Evolutionary conservation across 768 basidiomycete species (phyloP), one percentile per base, ranked within the genome.

Genomic region (Psilocybe cyanescens): DNA sequence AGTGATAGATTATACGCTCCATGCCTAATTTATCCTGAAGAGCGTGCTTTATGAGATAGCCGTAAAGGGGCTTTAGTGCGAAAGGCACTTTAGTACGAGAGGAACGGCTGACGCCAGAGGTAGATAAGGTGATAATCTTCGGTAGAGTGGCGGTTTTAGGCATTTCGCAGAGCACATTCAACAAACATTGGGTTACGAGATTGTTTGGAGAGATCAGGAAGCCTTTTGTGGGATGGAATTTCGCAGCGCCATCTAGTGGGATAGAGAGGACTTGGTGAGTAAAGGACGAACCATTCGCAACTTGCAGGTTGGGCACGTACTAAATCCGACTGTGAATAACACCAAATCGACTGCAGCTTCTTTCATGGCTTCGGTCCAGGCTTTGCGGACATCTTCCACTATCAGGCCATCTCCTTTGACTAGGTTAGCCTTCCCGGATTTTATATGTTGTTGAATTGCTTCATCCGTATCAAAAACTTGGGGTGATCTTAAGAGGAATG

Each of bases 11-110:
- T 2, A 80, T 72, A 31, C 82, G 77, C 72, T 91, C 90, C 55
- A 75, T 73, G 4, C 83, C 86, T 39, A 83, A 52, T 68, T 90
- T 91, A 71, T 91, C 89, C n/a, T 70, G 75, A 65, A 87, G 86
- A 9, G 84, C 81, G 3, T 44, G 57, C 14, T 69, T 46, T 47
- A 88, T 72, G 33, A 83, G 57, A 63, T 75, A 78, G 12, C 67
- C 61, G 68, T 88, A 89, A 2, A 90, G 0, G 0, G 77, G 77
- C 60, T 79, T 81, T 35, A 86, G 64, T 0, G 72, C 66, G 29
- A 82, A 51, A 0, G 88, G 86, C 0, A 87, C 74, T 4, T 70
- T 60, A 0, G 68, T 60, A 61, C 82, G 82, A 6, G 84, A 78
- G 3, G 69, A 54, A 5, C 70, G 76, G 0, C 81, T 84, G 19